Base-by-base conservation (phyloP, 2,329 filamentous ascomycete genomes). In the Clonostachys sp. region DNA sequence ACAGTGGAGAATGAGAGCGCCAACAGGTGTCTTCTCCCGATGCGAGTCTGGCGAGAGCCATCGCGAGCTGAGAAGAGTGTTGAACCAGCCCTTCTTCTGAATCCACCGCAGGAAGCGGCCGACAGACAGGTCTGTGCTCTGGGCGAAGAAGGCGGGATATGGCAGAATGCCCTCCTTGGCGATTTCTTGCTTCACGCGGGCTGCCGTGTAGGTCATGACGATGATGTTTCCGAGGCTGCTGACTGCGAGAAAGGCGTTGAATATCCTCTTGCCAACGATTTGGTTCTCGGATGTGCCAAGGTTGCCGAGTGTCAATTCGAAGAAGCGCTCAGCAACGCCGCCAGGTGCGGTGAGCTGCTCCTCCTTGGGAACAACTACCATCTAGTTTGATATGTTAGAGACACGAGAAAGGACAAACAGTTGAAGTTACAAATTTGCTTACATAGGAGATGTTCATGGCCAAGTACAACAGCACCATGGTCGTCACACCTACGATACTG, bases 141-240 rank as follows among this genome's bases (percentile, higher is more conserved):
- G 60, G 2, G 70, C 74, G 50, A 78, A 74, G 59, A 78, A 74
- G 35, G 67, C 65, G 5, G 74, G 67, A 46, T 62, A 76, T 0
- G 77, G 77, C 3, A 80, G 60, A 45, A 80, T 71, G 1, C 77
- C 78, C 56, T 80, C 74, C 54, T 82, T 81, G 8, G 78, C 79
- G 41, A 83, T 79, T 55, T 83, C 78, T 55, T 82, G 78, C 56
- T 82, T 81, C 16, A 82, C 72, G 50, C 76, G 66, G 4, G 76
- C 70, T 8, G 75, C 71, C 0, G 75, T 77, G 52, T 77, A 83
- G 1, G 78, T 82, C 61, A 77, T 77, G 17, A 77, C 74, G 12
- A 81, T 66, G 40, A 83, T 73, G 54, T 82, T 81, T 0, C 78
- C 78, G 44, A 81, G 66, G 20, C 71, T 74, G 3, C 74, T 78